These are phyloP conservation scores for Eutypella sp. DNA, from an alignment of 2,329 filamentous ascomycete species.

Conservation along the genomic window DNA sequence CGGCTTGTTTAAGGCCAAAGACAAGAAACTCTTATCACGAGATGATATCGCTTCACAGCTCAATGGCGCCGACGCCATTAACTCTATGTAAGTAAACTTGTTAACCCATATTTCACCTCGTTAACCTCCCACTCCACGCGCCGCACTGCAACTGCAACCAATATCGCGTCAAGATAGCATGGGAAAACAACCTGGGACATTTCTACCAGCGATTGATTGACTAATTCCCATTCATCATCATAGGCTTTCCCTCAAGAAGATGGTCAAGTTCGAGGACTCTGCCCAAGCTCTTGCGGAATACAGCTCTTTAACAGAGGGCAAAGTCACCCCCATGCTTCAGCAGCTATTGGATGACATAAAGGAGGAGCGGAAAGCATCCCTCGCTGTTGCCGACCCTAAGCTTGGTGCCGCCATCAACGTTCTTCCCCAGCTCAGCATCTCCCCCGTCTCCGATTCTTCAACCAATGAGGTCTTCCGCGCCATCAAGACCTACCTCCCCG, in stretches of 20 bases:
- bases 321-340: conserved; percentile 83
- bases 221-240: no score
- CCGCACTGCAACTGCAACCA: not conserved
- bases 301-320: conserved; percentile 82
- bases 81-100: conserved; percentile 65
- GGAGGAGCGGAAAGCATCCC: conserved; percentile 93
- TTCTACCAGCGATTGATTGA: not conserved
- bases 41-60: conserved; percentile 73
- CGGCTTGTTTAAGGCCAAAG: conserved; percentile 95
- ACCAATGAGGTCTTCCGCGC: conserved; percentile 90
- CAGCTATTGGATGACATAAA: conserved; percentile 84
- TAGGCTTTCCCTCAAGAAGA: conserved; percentile 92
- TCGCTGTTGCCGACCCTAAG: conserved; percentile 91
- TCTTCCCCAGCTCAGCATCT: conserved; percentile 80
- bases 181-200: no score
- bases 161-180: not conserved
- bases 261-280: conserved; percentile 95
- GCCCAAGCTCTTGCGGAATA: conserved; percentile 87
- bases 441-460: conserved; percentile 72
- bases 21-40: conserved; percentile 95
- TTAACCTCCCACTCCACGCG: no score
- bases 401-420: conserved; percentile 89
- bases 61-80: conserved; percentile 75
- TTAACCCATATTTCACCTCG: no score
- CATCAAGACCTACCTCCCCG: conserved; percentile 84